Evolutionary conservation across 2,329 filamentous ascomycete species (phyloP).

Genomic region (Arthroderma sp.): DNA sequence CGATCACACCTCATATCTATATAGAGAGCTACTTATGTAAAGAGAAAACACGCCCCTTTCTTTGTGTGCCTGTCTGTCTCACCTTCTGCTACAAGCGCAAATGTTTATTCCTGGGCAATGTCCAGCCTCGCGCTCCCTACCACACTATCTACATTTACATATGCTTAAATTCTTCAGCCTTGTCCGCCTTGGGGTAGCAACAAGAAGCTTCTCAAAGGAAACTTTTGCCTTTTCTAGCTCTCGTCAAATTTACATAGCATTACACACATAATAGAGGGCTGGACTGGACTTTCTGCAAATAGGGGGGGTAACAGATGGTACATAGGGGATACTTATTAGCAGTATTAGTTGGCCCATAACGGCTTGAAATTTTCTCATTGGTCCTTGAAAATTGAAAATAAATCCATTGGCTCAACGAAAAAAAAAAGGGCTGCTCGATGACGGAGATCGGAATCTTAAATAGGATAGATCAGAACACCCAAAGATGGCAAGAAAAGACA

Average conservation of each 20-base stretch:
- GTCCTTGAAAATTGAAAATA: background rate
- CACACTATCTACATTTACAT: background rate
- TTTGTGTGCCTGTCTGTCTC: conserved; percentile 1
- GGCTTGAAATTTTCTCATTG: background rate
- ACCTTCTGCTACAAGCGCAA: background rate
- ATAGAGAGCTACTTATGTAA: too few relatives aligned
- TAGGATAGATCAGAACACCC: background rate
- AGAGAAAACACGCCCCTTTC: too few relatives aligned
- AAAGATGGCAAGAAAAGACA: background rate
- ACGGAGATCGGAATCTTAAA: background rate
- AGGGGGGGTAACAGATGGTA: background rate
- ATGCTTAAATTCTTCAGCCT: conserved; percentile 2
- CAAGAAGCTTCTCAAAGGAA: background rate
- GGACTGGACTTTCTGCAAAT: background rate
- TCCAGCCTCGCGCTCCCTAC: background rate
- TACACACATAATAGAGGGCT: background rate
- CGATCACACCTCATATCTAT: background rate
- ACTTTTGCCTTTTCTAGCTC: background rate
- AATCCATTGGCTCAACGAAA: background rate
- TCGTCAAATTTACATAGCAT: background rate
- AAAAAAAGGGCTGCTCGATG: background rate
- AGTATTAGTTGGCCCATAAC: background rate
- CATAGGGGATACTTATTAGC: background rate
- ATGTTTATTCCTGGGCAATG: background rate
- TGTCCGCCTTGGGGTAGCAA: background rate